phyloP scores from a whole-genome alignment of 495 filamentous ascomycete species.

The Penicillium waksmanii region DNA sequence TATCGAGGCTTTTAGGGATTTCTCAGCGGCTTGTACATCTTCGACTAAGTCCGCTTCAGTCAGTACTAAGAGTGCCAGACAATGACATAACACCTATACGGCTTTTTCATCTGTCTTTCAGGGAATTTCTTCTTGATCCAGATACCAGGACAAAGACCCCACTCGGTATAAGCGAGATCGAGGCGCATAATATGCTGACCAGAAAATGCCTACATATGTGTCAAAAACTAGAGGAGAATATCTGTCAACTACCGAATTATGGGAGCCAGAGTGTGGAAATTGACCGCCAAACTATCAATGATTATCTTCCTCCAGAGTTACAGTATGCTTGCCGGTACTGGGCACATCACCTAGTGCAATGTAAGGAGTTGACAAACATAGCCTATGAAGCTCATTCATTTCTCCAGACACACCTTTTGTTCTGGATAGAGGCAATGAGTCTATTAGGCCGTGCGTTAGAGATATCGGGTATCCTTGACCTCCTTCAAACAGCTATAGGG shows the following conservation, averaged over 20 bases:
- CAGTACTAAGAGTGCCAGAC: conserved; percentile 30
- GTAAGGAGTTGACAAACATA: not conserved
- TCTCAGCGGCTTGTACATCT: conserved; percentile 10
- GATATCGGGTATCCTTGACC: conserved; percentile 18
- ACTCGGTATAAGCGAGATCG: conserved; percentile 20
- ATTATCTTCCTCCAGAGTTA: conserved; percentile 32
- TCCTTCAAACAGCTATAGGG: not conserved
- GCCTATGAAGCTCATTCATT: not conserved
- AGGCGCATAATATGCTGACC: conserved; percentile 14
- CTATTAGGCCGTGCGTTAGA: conserved; percentile 32
- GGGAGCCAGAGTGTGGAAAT: conserved; percentile 22
- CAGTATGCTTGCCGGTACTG: conserved; percentile 52
- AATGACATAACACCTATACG: conserved; percentile 19
- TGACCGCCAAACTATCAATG: conserved; percentile 18
- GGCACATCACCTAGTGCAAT: not conserved
- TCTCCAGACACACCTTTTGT: not conserved
- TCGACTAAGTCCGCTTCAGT: conserved; percentile 23
- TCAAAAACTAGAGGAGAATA: conserved; percentile 33
- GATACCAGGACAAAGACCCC: conserved; percentile 8
- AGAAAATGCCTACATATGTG: conserved; percentile 36
- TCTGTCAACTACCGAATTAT: conserved; percentile 33
- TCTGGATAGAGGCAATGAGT: conserved; percentile 26
- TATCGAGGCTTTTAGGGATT: conserved; percentile 20
- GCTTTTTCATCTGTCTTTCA: conserved; percentile 32
- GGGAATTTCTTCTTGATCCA: conserved; percentile 29